phyloP scores from a whole-genome alignment of 1,139 yeast genomes.

The Saccharomycopsis hybrid region DNA sequence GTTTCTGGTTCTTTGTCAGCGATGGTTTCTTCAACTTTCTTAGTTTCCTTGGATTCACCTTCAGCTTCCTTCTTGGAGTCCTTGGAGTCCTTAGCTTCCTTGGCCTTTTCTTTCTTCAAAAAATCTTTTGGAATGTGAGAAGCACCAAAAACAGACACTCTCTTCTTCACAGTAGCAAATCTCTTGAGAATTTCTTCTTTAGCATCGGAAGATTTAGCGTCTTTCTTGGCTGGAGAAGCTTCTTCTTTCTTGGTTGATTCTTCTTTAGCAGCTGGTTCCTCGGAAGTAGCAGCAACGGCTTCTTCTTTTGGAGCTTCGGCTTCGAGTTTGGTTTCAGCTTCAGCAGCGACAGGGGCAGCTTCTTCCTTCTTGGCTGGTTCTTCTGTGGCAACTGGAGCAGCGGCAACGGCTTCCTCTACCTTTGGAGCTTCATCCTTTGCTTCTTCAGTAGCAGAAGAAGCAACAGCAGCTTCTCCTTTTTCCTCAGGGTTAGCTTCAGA shows the following conservation, averaged over 20 bases:
- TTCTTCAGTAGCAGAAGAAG: constrained; percentile 8
- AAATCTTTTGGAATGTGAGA: constrained; percentile 10
- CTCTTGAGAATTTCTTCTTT: constrained; percentile 4
- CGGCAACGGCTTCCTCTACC: constrained; percentile 23
- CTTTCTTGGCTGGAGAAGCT: constrained; percentile 7
- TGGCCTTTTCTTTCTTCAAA: constrained; percentile 10
- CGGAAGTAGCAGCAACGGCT: constrained; percentile 5
- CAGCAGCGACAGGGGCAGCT: constrained; percentile 6
- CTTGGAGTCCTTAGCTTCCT: constrained; percentile 1
- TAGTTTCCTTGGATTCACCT: constrained; percentile 21
- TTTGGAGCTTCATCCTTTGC: constrained; percentile 7
- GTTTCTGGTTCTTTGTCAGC: constrained; percentile 25
- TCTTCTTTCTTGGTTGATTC: not conserved
- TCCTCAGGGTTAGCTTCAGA: constrained; percentile 7
- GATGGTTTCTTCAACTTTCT: constrained; percentile 21
- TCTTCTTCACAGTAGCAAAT: constrained; percentile 11
- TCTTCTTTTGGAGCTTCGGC: constrained; percentile 3
- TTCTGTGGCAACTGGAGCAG: constrained; percentile 4
- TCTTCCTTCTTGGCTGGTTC: constrained; percentile 7
- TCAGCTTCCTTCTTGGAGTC: constrained; percentile 21
- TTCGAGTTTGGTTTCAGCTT: constrained; percentile 2
- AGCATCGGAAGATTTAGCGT: constrained; percentile 7
- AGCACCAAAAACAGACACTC: constrained; percentile 9
- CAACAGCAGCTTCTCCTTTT: constrained; percentile 2
- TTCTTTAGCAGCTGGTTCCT: constrained; percentile 1